Percentiles rank a stretch among this genome's conserved stretches.
Conservation (phyloP, 2,329 filamentous ascomycete genomes). For the Verticillium zaregamsianum region DNA sequence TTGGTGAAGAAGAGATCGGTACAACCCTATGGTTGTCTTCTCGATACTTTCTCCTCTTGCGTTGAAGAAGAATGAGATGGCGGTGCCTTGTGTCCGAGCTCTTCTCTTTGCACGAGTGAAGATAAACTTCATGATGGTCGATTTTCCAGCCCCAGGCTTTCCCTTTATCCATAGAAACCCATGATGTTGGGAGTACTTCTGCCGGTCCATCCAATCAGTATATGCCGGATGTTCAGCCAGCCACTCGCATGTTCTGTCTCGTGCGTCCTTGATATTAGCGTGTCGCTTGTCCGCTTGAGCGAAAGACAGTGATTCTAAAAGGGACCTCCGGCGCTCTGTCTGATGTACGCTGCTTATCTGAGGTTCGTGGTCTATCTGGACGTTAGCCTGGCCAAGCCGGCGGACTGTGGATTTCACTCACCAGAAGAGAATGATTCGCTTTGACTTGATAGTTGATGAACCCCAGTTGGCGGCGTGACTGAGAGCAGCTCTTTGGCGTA, state of each 20-base stretch:
- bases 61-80: conserved; percentile 42
- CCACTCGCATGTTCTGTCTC: conserved; percentile 36
- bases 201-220: conserved; percentile 29
- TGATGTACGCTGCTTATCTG: conserved; percentile 10
- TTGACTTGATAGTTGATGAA: too few relatives aligned
- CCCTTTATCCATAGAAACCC: conserved; percentile 45
- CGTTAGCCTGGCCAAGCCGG: too few relatives aligned
- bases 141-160: conserved; percentile 42
- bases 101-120: conserved; percentile 3
- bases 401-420: too few relatives aligned
- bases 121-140: conserved; percentile 40
- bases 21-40: conserved; percentile 41
- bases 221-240: conserved; percentile 28
- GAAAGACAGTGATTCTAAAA: conserved; percentile 26
- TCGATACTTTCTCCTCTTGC: conserved; percentile 38
- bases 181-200: conserved; percentile 20
- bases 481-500: conserved; percentile 16
- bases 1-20: conserved; percentile 43
- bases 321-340: conserved; percentile 14
- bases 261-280: conserved; percentile 28
- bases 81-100: too few relatives aligned
- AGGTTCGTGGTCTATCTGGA: too few relatives aligned
- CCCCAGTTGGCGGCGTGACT: neutral
- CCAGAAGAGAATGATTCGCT: too few relatives aligned
- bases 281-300: conserved; percentile 32